These are phyloP conservation scores for Neurospora sp. DNA, from an alignment of 495 filamentous ascomycete species.

Conservation along the genomic window DNA sequence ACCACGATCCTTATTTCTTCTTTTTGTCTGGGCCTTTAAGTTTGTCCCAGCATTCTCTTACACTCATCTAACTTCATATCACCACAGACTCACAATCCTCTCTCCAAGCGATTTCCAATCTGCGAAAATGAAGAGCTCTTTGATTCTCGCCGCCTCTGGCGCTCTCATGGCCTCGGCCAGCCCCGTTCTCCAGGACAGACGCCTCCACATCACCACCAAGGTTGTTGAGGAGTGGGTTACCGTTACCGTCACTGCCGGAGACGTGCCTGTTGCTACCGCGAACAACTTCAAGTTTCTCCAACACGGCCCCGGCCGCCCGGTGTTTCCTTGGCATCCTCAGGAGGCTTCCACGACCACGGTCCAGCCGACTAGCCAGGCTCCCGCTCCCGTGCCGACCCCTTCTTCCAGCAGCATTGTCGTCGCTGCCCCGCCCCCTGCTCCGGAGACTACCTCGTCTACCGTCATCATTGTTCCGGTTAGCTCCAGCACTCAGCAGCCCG, in stretches of 20 bases:
- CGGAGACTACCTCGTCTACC: constrained; percentile 10
- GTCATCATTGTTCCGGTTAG: constrained; percentile 3
- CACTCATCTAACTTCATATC: constrained; percentile 11
- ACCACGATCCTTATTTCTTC: background rate
- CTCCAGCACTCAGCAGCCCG: constrained; percentile 1
- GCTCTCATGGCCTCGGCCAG: constrained; percentile 50
- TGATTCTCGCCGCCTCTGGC: constrained; percentile 50
- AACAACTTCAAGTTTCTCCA: background rate
- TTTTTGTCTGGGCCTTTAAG: background rate
- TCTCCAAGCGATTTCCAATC: background rate
- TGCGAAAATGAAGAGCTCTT: constrained; percentile 58
- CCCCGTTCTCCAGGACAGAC: constrained; percentile 49
- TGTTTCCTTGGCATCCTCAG: background rate
- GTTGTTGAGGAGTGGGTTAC: constrained; percentile 50
- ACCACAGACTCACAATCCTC: background rate
- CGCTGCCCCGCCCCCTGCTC: constrained; percentile 1
- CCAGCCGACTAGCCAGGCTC: constrained; percentile 4
- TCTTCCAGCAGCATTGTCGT: constrained; percentile 4
- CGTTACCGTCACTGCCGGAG: constrained; percentile 46
- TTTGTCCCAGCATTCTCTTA: background rate
- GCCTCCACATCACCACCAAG: constrained; percentile 45
- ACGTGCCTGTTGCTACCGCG: constrained; percentile 16
- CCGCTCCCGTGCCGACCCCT: background rate
- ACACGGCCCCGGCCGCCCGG: constrained; percentile 6
- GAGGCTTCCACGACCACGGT: constrained; percentile 8